phyloP scores from a whole-genome alignment of 768 basidiomycete genomes.

The Gloeostereum incarnatum region DNA sequence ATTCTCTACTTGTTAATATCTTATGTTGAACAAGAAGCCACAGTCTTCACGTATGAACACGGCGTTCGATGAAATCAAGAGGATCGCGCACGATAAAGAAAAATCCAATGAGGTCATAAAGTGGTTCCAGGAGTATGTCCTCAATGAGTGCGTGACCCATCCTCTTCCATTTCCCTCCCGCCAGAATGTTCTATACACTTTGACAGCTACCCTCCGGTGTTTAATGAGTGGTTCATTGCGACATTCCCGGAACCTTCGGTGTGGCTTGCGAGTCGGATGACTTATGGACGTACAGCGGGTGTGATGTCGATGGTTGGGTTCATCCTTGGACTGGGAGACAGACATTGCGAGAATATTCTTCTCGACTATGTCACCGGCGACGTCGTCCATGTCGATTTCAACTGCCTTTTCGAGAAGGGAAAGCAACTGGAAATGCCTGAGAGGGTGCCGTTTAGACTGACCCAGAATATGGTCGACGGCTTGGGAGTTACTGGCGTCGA shows the following conservation, averaged over 20 bases:
- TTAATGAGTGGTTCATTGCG: slow-evolving; percentile 96
- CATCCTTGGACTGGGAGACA: slow-evolving; percentile 95
- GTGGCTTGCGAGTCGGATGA: slow-evolving; percentile 84
- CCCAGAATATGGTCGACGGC: slow-evolving; percentile 88
- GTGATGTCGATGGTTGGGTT: slow-evolving; percentile 99
- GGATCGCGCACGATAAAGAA: slow-evolving; percentile 40
- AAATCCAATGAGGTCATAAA: no score
- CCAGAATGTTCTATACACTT: slow-evolving; percentile 42
- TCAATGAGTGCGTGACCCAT: no score
- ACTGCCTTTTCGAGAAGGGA: slow-evolving; percentile 96
- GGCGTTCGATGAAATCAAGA: slow-evolving; percentile 22
- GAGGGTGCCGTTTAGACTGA: slow-evolving; percentile 88
- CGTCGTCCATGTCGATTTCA: slow-evolving; percentile 94
- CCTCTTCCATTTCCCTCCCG: slow-evolving; percentile 43
- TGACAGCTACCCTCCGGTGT: slow-evolving; percentile 79
- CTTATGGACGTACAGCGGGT: slow-evolving; percentile 83
- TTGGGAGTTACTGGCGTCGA: slow-evolving; percentile 91
- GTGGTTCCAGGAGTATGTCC: no score
- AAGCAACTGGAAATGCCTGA: slow-evolving; percentile 84
- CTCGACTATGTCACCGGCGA: slow-evolving; percentile 85
- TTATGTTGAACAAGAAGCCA: slow-evolving; percentile 1
- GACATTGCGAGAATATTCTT: slow-evolving; percentile 94
- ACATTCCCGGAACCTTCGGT: slow-evolving; percentile 95
- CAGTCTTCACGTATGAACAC: neutral
- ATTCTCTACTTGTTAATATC: neutral